phyloP scores from a whole-genome alignment of 2,329 filamentous ascomycete species.

The Xylaria sp. region DNA sequence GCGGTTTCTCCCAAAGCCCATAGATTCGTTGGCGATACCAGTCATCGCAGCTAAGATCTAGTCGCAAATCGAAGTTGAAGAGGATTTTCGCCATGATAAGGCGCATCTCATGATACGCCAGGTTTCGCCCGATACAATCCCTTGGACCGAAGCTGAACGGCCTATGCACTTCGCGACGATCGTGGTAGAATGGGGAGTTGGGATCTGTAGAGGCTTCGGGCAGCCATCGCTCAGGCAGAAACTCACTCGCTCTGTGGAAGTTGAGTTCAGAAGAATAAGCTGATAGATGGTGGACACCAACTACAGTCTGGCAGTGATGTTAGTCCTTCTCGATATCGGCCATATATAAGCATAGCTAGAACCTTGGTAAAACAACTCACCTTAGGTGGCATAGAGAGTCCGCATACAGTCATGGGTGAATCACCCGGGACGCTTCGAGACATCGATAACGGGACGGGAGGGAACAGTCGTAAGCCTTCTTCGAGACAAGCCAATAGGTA shows the following conservation, averaged over 20 bases:
- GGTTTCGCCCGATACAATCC: slow-evolving; percentile 33
- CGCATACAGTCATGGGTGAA: slow-evolving; percentile 6
- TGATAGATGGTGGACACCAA: slow-evolving; percentile 34
- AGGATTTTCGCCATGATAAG: slow-evolving; percentile 35
- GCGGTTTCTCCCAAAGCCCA: slow-evolving; percentile 35
- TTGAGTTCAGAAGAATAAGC: slow-evolving; percentile 34
- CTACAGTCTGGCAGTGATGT: slow-evolving; percentile 20
- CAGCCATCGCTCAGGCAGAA: slow-evolving; percentile 35
- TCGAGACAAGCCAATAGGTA: slow-evolving; percentile 36
- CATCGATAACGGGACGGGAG: slow-evolving; percentile 28
- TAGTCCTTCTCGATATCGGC: not conserved
- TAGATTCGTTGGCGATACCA: slow-evolving; percentile 35
- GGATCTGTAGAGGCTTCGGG: slow-evolving; percentile 27
- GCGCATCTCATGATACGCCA: slow-evolving; percentile 37
- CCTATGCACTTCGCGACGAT: slow-evolving; percentile 32
- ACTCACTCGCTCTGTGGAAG: slow-evolving; percentile 35
- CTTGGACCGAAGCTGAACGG: slow-evolving; percentile 34
- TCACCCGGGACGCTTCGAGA: slow-evolving; percentile 6
- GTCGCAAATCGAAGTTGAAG: slow-evolving; percentile 34
- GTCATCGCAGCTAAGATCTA: slow-evolving; percentile 26
- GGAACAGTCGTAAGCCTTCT: slow-evolving; percentile 35
- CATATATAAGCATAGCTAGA: not conserved
- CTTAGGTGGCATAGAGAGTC: slow-evolving; percentile 18
- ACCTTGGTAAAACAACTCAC: slow-evolving; percentile 11
- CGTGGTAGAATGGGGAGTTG: slow-evolving; percentile 24